Evolutionary conservation across 495 filamentous ascomycete genomes (phyloP).

Genomic region (Aspergillus carlsbadensis): DNA sequence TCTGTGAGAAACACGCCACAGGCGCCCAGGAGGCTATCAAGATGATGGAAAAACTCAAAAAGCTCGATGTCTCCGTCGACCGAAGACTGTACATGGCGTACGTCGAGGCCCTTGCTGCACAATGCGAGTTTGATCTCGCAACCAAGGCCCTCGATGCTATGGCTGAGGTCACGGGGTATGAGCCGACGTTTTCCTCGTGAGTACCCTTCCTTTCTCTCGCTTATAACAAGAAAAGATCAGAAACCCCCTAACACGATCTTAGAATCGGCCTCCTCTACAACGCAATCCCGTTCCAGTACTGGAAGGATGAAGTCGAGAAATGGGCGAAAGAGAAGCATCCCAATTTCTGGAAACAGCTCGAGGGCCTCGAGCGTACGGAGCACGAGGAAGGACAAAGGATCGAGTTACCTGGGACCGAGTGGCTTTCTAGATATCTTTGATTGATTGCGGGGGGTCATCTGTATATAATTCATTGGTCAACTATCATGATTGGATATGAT

Average conservation of each 20-base stretch:
- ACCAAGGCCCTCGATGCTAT: slow-evolving; percentile 61
- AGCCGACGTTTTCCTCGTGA: slow-evolving; percentile 69
- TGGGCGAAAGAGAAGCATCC: slow-evolving; percentile 71
- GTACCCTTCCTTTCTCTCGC: slow-evolving; percentile 30
- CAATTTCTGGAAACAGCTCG: slow-evolving; percentile 62
- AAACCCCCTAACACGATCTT: slow-evolving; percentile 11
- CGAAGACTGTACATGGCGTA: slow-evolving; percentile 70
- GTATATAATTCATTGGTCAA: too few relatives aligned
- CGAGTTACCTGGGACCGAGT: slow-evolving; percentile 18
- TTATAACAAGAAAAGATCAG: not conserved
- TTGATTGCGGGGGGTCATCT: not conserved
- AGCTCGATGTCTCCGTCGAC: slow-evolving; percentile 75
- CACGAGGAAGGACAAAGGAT: slow-evolving; percentile 39
- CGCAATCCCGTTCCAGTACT: slow-evolving; percentile 55
- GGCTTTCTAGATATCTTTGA: not conserved
- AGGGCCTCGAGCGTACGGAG: slow-evolving; percentile 30
- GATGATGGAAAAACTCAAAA: slow-evolving; percentile 71
- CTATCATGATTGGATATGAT: too few relatives aligned
- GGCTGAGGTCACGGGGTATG: slow-evolving; percentile 61
- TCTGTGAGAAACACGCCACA: slow-evolving; percentile 63
- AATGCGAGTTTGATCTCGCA: slow-evolving; percentile 64
- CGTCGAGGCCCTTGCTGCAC: slow-evolving; percentile 68
- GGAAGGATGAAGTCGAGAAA: slow-evolving; percentile 64
- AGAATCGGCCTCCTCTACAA: slow-evolving; percentile 76
- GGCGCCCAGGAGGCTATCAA: slow-evolving; percentile 65